A percentile compares a stretch with the other conserved stretches of the same genome.
Evolutionary conservation across 108 stramenopile species (phyloP).

Genomic region (Chaetoceros tenuissimus): DNA sequence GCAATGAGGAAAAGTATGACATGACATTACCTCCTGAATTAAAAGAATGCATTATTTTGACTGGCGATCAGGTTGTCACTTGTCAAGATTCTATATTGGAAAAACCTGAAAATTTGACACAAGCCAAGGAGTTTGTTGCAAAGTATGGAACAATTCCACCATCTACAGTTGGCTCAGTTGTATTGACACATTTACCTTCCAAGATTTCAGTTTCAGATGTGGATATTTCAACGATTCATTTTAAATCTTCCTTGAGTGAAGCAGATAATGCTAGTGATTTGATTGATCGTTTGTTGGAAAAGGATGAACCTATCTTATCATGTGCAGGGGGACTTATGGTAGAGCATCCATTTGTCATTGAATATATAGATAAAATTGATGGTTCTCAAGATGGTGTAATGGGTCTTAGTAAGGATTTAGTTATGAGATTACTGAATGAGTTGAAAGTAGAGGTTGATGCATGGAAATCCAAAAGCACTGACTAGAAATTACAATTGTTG

Average conservation of each 20-base stretch:
- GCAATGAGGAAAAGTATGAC: not conserved
- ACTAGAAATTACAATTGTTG: too few relatives aligned
- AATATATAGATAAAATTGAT: slow-evolving; percentile 63
- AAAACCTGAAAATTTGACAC: slow-evolving; percentile 56
- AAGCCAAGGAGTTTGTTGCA: slow-evolving; percentile 56
- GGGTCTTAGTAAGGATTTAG: slow-evolving; percentile 70
- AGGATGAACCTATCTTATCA: slow-evolving; percentile 51
- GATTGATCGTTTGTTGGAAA: slow-evolving; percentile 46
- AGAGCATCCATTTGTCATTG: slow-evolving; percentile 64
- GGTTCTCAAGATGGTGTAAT: slow-evolving; percentile 81
- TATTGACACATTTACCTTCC: slow-evolving; percentile 57
- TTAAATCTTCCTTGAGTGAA: slow-evolving; percentile 20
- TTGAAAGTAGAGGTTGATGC: slow-evolving; percentile 25
- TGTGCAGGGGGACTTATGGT: slow-evolving; percentile 86
- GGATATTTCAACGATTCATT: slow-evolving; percentile 69
- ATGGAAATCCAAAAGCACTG: not conserved
- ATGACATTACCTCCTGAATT: not conserved
- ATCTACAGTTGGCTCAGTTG: slow-evolving; percentile 62
- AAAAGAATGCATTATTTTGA: slow-evolving; percentile 48
- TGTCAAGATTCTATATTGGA: slow-evolving; percentile 58
- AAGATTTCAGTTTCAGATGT: slow-evolving; percentile 62
- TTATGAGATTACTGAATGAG: slow-evolving; percentile 32
- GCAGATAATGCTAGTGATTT: slow-evolving; percentile 21
- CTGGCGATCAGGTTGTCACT: slow-evolving; percentile 81
- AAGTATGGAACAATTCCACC: slow-evolving; percentile 50